Evolutionary conservation across 306 rosid species (phyloP).

Genomic region (Pachyrhizus erosus): DNA sequence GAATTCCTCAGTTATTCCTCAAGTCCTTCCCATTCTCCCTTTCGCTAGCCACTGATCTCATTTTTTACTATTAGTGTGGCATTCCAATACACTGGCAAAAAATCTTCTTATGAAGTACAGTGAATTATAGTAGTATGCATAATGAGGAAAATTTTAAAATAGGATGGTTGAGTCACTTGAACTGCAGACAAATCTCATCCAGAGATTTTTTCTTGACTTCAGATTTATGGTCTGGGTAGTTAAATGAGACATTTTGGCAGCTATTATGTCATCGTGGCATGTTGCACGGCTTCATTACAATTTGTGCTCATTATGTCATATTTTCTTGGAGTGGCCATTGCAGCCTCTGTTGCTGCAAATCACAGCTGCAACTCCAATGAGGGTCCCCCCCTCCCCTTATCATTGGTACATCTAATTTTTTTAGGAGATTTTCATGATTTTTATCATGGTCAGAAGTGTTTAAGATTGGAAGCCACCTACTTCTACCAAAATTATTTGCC

Average conservation of each 20-base stretch:
- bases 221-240: not conserved
- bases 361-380: not conserved
- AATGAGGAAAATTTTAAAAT: not conserved
- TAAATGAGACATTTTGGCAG: not conserved
- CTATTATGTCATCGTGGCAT: not conserved
- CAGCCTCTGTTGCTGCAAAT: not conserved
- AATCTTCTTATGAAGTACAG: not conserved
- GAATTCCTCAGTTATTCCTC: not conserved
- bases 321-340: conserved; percentile 3
- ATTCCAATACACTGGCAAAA: not conserved
- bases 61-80: not conserved
- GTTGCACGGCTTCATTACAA: not conserved
- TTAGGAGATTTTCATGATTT: too few relatives aligned
- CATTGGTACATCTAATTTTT: not conserved
- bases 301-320: not conserved
- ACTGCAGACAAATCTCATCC: not conserved
- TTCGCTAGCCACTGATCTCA: not conserved
- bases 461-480: not conserved
- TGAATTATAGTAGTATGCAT: not conserved
- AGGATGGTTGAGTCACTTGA: not conserved
- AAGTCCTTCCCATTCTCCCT: not conserved
- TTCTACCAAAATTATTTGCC: not conserved
- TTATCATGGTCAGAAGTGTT: too few relatives aligned
- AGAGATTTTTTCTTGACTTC: not conserved
- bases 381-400: not conserved